These are phyloP conservation scores for Xylariaceae sp. DNA, from an alignment of 2,329 filamentous ascomycete species.

Conservation along the genomic window DNA sequence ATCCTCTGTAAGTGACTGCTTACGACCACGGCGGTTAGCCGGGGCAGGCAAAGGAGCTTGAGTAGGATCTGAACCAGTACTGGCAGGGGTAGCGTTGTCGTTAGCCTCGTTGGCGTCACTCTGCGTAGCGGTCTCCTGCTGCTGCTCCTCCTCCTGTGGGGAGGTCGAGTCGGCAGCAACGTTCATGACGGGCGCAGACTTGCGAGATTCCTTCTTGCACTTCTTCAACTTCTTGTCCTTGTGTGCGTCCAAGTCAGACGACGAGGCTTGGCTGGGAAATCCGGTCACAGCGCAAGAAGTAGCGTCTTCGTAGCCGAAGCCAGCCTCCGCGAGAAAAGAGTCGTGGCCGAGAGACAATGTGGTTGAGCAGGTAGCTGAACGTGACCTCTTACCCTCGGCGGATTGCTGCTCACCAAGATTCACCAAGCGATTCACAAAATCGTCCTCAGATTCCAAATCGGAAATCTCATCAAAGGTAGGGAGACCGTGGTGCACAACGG, in stretches of 20 bases:
- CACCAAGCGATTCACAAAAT: constrained; percentile 77
- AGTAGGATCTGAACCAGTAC: constrained; percentile 54
- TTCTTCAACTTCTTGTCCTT: constrained; percentile 65
- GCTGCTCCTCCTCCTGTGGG: constrained; percentile 41
- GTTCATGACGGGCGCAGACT: constrained; percentile 51
- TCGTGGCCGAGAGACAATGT: constrained; percentile 75
- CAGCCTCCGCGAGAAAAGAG: constrained; percentile 74
- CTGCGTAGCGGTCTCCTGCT: constrained; percentile 44
- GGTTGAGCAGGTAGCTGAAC: constrained; percentile 70
- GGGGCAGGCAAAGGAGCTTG: constrained; percentile 57
- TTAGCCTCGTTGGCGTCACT: constrained; percentile 44
- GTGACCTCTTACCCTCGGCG: constrained; percentile 71
- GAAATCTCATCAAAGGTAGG: constrained; percentile 84
- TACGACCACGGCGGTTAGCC: constrained; percentile 90
- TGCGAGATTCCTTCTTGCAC: constrained; percentile 52
- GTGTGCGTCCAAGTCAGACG: constrained; percentile 55
- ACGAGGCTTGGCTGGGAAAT: constrained; percentile 67
- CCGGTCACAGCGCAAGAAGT: constrained; percentile 65
- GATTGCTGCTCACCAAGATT: constrained; percentile 64
- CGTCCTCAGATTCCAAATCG: constrained; percentile 89
- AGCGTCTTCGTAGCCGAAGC: constrained; percentile 75
- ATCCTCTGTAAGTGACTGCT: constrained; percentile 97
- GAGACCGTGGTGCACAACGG: constrained; percentile 61
- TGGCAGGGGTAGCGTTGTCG: constrained; percentile 45
- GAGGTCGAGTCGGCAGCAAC: constrained; percentile 46